A percentile compares a stretch with the other conserved stretches of the same genome.
Conservation (phyloP, 345 rosid genomes). For the Turritis glabra region DNA sequence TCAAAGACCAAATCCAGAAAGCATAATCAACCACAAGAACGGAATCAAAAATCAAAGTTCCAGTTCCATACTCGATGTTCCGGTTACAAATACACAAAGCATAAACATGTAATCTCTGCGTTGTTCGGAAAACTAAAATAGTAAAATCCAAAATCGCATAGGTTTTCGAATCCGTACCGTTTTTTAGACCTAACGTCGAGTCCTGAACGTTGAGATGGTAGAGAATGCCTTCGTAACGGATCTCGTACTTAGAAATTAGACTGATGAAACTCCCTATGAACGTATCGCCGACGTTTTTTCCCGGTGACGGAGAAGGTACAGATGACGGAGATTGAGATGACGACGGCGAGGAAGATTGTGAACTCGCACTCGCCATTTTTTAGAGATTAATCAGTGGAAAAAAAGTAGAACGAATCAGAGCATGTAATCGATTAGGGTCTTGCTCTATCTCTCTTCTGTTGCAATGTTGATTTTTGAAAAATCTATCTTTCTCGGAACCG, state of each 20-base stretch:
- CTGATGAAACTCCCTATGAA: slow-evolving; percentile 47
- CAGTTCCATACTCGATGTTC: neutral
- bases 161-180: slow-evolving; percentile 41
- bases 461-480: slow-evolving; percentile 12
- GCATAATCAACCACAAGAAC: neutral
- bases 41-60: neutral
- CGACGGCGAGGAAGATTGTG: slow-evolving; percentile 36
- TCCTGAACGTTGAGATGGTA: slow-evolving; percentile 47
- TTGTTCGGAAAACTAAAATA: neutral
- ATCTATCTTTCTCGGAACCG: slow-evolving; percentile 22
- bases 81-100: neutral
- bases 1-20: slow-evolving; percentile 6
- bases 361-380: slow-evolving; percentile 36
- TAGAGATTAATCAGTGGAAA: neutral
- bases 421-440: slow-evolving; percentile 21
- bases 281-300: slow-evolving; percentile 40
- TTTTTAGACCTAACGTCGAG: slow-evolving; percentile 45
- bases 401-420: slow-evolving; percentile 12
- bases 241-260: slow-evolving; percentile 51
- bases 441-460: slow-evolving; percentile 2
- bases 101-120: neutral
- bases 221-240: slow-evolving; percentile 55
- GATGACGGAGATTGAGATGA: slow-evolving; percentile 31
- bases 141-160: neutral
- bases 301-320: slow-evolving; percentile 33